A percentile compares a stretch with the other conserved stretches of the same genome.
These are phyloP conservation scores for Liquidambar formosana DNA, from an alignment of 164 flowering plant genomes.

Conservation along the genomic window DNA sequence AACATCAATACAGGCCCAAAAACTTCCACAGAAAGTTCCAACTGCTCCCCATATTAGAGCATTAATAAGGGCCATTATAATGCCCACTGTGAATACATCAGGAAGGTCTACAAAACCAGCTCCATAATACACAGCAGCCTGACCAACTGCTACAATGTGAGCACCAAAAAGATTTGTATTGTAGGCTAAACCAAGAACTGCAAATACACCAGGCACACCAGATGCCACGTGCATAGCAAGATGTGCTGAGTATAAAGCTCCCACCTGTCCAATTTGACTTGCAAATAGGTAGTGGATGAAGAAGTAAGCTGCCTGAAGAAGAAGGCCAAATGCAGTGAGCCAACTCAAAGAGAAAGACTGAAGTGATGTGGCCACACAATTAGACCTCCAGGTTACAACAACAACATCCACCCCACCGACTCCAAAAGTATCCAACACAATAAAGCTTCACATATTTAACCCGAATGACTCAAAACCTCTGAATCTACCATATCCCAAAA, in stretches of 20 bases:
- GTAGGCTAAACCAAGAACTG: conserved; percentile 83
- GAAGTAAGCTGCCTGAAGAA: conserved; percentile 91
- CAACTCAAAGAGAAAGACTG: conserved; percentile 74
- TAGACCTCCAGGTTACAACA: conserved; percentile 85
- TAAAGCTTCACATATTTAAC: too few relatives aligned
- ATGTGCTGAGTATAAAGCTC: conserved; percentile 90
- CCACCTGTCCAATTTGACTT: conserved; percentile 95
- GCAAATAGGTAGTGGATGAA: conserved; percentile 89
- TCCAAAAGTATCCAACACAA: too few relatives aligned
- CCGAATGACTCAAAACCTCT: too few relatives aligned
- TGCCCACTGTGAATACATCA: conserved; percentile 75
- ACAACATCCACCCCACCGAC: too few relatives aligned
- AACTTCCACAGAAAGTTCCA: conserved; percentile 84
- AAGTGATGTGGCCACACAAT: conserved; percentile 67
- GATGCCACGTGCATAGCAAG: conserved; percentile 91
- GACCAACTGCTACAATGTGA: conserved; percentile 96
- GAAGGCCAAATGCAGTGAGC: conserved; percentile 78
- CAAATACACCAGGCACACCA: conserved; percentile 75
- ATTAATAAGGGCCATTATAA: conserved; percentile 70
- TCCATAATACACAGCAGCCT: conserved; percentile 96
- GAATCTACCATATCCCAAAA: too few relatives aligned
- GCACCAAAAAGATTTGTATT: conserved; percentile 94
- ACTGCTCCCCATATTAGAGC: conserved; percentile 74
- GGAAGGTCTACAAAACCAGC: conserved; percentile 91
- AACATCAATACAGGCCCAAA: conserved; percentile 68